Base-by-base conservation (phyloP, 2,329 filamentous ascomycete species). In the Pseudogymnoascus verrucosus region DNA sequence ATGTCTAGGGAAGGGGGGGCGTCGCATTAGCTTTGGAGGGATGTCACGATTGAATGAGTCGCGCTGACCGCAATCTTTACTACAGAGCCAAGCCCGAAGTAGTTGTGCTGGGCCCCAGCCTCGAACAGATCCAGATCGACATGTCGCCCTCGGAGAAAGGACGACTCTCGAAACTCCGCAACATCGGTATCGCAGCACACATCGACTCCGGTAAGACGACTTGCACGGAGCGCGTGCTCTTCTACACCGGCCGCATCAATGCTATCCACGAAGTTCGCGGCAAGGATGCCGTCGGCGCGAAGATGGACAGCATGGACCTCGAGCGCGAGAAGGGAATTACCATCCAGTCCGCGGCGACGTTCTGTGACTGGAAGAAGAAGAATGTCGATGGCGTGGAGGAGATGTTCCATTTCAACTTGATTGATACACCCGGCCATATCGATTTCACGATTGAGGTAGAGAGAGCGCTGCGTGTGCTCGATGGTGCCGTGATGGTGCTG, bases 301-400 rank as follows among this genome's bases (percentile, higher is more conserved):
- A 99, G 81, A 99, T 99, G 95, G 95, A 99, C 80, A 97, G 93
- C 26, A 99, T 99, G 95, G 95, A 99, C 71, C 82, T 99, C 69
- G 95, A 99, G 79, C 85, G 95, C 77, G 95, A 98, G 77, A 96
- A 97, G 81, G 95, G 95, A 72, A 99, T 99, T 76, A 99, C 95
- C 64, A 99, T 99, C 73, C 93, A 99, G 77, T 98, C 93, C 69
- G 95, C 95, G 10, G 95, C 95, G 23, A 99, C 95, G 0, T 99
- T 96, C 76, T 96, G 91, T 77, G 93, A 99, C 78, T 99, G 95
- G 95, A 79, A 89, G 69, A 97, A 96, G 81, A 88, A 85, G 76
- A 88, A 91, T 71, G 36, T 16, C 3, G 79, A 93, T 68, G 90
- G 89, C 69, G 85, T 90, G 73, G 91, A 97, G 62, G 87, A 96